A percentile compares a stretch with the other conserved stretches of the same genome.
These are phyloP conservation scores for Alternaria sp. DNA, from an alignment of 2,329 filamentous ascomycete species.

Conservation along the genomic window DNA sequence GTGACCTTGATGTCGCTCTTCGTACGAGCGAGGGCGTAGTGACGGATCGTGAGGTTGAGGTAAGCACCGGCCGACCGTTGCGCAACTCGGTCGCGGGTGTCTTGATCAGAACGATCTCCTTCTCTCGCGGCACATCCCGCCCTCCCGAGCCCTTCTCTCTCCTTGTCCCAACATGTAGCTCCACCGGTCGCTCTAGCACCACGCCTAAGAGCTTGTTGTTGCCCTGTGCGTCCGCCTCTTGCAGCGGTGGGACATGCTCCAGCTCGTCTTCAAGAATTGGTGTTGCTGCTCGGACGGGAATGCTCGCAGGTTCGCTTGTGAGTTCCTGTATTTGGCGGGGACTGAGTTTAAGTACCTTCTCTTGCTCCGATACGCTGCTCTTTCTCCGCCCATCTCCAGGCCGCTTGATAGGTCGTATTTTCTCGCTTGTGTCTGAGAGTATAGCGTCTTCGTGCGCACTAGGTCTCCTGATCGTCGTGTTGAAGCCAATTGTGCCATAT, in stretches of 20 bases:
- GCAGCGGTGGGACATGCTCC: conserved; percentile 33
- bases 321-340: conserved; percentile 64
- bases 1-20: conserved; percentile 48
- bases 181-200: conserved; percentile 33
- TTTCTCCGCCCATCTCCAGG: conserved; percentile 47
- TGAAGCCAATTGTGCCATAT: conserved; percentile 25
- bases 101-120: conserved; percentile 45
- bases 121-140: conserved; percentile 32
- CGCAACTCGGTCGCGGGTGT: conserved; percentile 36
- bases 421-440: conserved; percentile 47
- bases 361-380: conserved; percentile 50
- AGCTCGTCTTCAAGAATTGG: conserved; percentile 49
- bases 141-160: conserved; percentile 12
- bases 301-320: conserved; percentile 62
- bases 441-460: conserved; percentile 45
- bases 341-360: conserved; percentile 62
- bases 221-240: conserved; percentile 26
- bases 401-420: conserved; percentile 43
- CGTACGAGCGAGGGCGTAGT: conserved; percentile 52
- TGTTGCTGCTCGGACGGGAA: conserved; percentile 59
- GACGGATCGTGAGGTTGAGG: conserved; percentile 44
- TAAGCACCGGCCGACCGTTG: conserved; percentile 42
- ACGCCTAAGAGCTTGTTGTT: conserved; percentile 33
- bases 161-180: conserved; percentile 19
- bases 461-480: conserved; percentile 28